Conservation (phyloP, 2,329 filamentous ascomycete genomes). For the Penicillium sp. region DNA sequence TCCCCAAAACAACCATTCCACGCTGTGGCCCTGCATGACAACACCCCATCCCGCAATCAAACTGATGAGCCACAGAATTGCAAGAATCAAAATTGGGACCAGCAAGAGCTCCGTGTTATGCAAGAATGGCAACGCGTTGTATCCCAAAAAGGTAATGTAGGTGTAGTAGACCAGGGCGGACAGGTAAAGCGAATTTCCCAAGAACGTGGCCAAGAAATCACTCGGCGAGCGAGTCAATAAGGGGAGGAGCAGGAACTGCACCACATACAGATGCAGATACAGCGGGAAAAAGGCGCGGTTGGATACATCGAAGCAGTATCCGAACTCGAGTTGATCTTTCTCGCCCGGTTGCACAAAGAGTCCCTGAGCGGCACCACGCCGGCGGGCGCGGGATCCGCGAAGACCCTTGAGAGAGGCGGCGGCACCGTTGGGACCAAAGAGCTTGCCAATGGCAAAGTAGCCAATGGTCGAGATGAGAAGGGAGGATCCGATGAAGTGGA, state of each 20-base stretch:
- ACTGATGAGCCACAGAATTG: conserved; percentile 53
- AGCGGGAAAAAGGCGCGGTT: conserved; percentile 63
- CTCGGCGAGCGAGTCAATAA: conserved; percentile 42
- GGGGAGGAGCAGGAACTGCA: conserved; percentile 63
- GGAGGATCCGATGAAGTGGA: conserved; percentile 58
- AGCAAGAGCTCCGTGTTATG: conserved; percentile 62
- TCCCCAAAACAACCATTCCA: conserved; percentile 42
- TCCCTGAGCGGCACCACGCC: conserved; percentile 47
- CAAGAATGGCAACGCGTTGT: conserved; percentile 62
- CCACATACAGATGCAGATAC: conserved; percentile 60
- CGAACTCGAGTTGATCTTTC: conserved; percentile 60
- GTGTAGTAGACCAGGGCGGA: conserved; percentile 61
- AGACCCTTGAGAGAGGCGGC: conserved; percentile 43
- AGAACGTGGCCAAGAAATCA: conserved; percentile 46
- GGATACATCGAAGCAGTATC: conserved; percentile 65
- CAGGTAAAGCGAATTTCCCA: conserved; percentile 63
- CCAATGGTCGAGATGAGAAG: conserved; percentile 56
- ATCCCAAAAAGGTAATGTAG: conserved; percentile 63
- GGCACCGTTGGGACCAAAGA: conserved; percentile 52
- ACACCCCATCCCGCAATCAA: conserved; percentile 44
- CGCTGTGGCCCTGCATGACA: conserved; percentile 39
- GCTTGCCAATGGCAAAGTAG: conserved; percentile 58
- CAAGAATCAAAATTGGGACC: conserved; percentile 54
- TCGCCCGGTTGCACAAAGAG: conserved; percentile 52
- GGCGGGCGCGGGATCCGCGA: conserved; percentile 40